phyloP scores from a whole-genome alignment of 306 rosid species.

The Comarum palustre region DNA sequence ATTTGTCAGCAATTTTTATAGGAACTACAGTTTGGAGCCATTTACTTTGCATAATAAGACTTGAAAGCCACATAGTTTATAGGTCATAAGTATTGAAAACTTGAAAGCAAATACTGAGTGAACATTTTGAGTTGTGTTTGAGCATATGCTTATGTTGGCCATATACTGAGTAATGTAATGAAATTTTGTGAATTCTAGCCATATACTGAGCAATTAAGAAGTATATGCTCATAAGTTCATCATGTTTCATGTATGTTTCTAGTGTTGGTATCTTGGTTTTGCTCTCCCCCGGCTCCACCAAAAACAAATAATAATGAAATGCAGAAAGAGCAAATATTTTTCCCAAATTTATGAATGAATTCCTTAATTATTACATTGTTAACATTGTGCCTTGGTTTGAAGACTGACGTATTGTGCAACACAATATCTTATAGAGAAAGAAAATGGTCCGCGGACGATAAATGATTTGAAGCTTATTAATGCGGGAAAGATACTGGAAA shows the following conservation, averaged over 20 bases:
- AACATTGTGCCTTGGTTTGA: neutral
- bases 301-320: neutral
- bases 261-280: neutral
- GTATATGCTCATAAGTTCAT: neutral
- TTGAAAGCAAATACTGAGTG: too few relatives aligned
- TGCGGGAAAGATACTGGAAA: constrained; percentile 46
- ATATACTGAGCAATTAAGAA: neutral
- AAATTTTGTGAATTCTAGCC: neutral
- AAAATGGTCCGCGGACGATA: constrained; percentile 36
- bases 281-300: neutral
- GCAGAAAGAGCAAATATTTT: neutral
- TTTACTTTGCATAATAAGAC: neutral
- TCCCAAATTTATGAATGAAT: neutral
- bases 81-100: too few relatives aligned
- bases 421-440: constrained; percentile 30
- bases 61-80: neutral
- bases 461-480: constrained; percentile 47
- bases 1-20: neutral
- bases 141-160: neutral
- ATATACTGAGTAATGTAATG: neutral
- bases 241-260: constrained; percentile 5
- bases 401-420: constrained; percentile 2
- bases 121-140: neutral
- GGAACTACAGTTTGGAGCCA: constrained; percentile 1
- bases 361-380: constrained; percentile 3